phyloP scores from a whole-genome alignment of 768 basidiomycete genomes.

The Tulasnella sp. region DNA sequence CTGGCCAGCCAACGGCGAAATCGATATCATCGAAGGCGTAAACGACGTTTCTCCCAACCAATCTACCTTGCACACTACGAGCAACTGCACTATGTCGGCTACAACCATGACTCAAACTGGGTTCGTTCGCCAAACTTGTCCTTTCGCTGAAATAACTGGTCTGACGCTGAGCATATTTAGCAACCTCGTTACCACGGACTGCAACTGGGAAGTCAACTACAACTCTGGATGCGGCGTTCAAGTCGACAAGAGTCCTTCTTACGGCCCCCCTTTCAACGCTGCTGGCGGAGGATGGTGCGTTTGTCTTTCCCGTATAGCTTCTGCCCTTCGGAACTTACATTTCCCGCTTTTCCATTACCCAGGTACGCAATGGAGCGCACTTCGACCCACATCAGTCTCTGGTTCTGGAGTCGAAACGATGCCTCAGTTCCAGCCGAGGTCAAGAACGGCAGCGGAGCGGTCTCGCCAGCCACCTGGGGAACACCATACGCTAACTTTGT shows the following conservation, averaged over 20 bases:
- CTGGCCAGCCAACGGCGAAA: slow-evolving; percentile 30
- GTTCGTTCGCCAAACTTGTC: slow-evolving; percentile 16
- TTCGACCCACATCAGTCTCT: slow-evolving; percentile 28
- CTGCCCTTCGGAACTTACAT: background rate
- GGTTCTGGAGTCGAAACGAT: slow-evolving; percentile 26
- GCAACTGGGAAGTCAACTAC: slow-evolving; percentile 31
- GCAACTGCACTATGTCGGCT: slow-evolving; percentile 30
- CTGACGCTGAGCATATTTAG: background rate
- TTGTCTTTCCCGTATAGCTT: background rate
- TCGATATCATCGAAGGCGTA: slow-evolving; percentile 33
- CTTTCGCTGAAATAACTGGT: too few species aligned
- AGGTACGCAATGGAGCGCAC: slow-evolving; percentile 33
- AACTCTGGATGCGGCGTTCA: slow-evolving; percentile 40
- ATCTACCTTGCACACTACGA: slow-evolving; percentile 30
- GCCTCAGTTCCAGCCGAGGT: slow-evolving; percentile 31
- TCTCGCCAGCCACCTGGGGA: slow-evolving; percentile 18
- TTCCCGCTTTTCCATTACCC: background rate
- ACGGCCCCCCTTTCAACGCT: slow-evolving; percentile 28
- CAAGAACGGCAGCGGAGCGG: slow-evolving; percentile 21
- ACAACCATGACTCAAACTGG: slow-evolving; percentile 26
- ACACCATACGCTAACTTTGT: slow-evolving; percentile 31
- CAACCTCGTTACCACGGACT: slow-evolving; percentile 18
- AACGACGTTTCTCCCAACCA: slow-evolving; percentile 30
- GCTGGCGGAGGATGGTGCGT: slow-evolving; percentile 42
- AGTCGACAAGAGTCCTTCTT: background rate